These are phyloP conservation scores for Xylaria sp. DNA, from an alignment of 2,329 filamentous ascomycete genomes.

Conservation along the genomic window DNA sequence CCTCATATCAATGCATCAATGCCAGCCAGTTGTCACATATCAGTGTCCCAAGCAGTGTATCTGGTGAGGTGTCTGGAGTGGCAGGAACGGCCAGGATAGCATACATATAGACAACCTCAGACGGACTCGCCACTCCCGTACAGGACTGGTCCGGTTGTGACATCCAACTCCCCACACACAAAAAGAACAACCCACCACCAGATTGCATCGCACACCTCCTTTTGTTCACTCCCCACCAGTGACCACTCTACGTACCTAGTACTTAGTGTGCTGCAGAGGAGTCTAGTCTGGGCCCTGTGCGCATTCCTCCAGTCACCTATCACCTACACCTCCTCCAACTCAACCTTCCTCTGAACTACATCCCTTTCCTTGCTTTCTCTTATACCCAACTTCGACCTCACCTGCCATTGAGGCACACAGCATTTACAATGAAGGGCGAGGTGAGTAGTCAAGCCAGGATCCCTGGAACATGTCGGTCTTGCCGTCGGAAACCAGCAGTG, in stretches of 20 bases:
- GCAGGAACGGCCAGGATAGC: no score
- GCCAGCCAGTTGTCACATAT: slow-evolving; percentile 24
- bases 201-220: slow-evolving; percentile 37
- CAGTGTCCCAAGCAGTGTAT: no score
- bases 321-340: slow-evolving; percentile 10
- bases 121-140: no score
- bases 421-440: slow-evolving; percentile 61
- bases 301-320: slow-evolving; percentile 24
- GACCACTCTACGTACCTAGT: slow-evolving; percentile 15
- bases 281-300: slow-evolving; percentile 34
- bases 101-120: no score
- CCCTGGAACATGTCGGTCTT: slow-evolving; percentile 15
- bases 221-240: slow-evolving; percentile 31
- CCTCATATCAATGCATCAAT: slow-evolving; percentile 22
- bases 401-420: slow-evolving; percentile 20
- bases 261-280: not conserved
- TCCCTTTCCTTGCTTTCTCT: not conserved
- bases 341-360: slow-evolving; percentile 12
- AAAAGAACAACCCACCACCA: slow-evolving; percentile 30
- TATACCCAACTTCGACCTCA: slow-evolving; percentile 13
- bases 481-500: not conserved
- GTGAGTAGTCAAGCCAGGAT: slow-evolving; percentile 46
- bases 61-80: no score
- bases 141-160: no score
- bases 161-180: no score